Evolutionary conservation across 805 yeast species (phyloP).

Genomic region (Saccharomycopsis oosterbeekiorum): DNA sequence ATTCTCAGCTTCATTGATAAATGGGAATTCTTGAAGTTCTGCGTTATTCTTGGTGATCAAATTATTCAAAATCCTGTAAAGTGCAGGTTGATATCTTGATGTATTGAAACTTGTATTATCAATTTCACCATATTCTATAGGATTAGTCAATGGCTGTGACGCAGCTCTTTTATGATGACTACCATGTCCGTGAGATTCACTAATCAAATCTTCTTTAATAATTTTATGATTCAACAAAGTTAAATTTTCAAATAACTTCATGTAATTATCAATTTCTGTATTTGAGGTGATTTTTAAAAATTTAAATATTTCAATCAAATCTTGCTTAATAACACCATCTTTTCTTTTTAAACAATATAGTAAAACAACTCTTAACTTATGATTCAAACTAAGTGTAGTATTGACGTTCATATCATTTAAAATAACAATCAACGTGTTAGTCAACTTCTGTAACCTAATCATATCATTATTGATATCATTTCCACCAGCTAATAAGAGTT

Average conservation of each 20-base stretch:
- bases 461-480: constrained; percentile 38
- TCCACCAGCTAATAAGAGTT: constrained; percentile 67
- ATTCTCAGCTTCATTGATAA: constrained; percentile 64
- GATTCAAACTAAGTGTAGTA: constrained; percentile 42
- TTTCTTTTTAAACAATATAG: constrained; percentile 64
- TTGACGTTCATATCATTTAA: constrained; percentile 30
- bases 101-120: constrained; percentile 35
- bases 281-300: constrained; percentile 38
- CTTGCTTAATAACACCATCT: constrained; percentile 70
- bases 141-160: not conserved
- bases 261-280: constrained; percentile 32
- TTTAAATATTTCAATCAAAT: constrained; percentile 56
- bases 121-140: constrained; percentile 21
- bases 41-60: constrained; percentile 32
- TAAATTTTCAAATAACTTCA: constrained; percentile 50
- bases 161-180: constrained; percentile 21
- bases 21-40: constrained; percentile 60
- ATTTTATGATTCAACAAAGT: constrained; percentile 27
- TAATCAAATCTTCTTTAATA: constrained; percentile 19
- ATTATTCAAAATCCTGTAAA: constrained; percentile 46
- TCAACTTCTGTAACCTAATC: constrained; percentile 8
- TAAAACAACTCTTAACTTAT: constrained; percentile 65
- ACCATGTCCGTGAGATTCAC: constrained; percentile 20
- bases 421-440: constrained; percentile 47
- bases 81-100: constrained; percentile 64